Evolutionary conservation across 2,329 filamentous ascomycete genomes (phyloP).

Genomic region (Oidium heveae): DNA sequence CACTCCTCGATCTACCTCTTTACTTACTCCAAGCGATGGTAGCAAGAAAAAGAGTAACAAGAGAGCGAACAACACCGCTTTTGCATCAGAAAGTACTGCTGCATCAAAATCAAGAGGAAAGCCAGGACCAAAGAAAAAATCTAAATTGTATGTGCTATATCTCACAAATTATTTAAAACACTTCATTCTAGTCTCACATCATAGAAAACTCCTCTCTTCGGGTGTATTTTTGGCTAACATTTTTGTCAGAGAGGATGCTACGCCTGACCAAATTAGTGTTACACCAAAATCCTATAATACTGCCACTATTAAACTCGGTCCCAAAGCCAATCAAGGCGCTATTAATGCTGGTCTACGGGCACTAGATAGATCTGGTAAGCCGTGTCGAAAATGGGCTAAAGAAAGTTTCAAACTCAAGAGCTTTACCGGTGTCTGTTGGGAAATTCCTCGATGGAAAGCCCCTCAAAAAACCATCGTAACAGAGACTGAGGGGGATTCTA

Average conservation of each 20-base stretch:
- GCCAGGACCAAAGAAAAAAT: constrained; percentile 92
- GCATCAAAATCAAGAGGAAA: constrained; percentile 44
- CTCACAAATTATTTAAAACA: too few relatives aligned
- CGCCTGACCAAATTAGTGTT: constrained; percentile 27
- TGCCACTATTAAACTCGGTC: constrained; percentile 47
- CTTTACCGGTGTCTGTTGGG: constrained; percentile 73
- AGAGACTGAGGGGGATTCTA: constrained; percentile 21
- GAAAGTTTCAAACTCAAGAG: constrained; percentile 68
- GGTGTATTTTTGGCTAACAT: constrained; percentile 1
- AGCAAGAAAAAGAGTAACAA: constrained; percentile 54
- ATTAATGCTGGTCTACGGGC: constrained; percentile 93
- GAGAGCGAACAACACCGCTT: constrained; percentile 38
- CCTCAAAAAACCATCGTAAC: constrained; percentile 29
- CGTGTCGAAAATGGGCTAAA: constrained; percentile 76
- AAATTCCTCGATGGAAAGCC: constrained; percentile 59
- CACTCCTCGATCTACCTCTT: constrained; percentile 24
- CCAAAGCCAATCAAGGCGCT: constrained; percentile 87
- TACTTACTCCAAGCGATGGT: constrained; percentile 32
- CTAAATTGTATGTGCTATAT: constrained; percentile 48
- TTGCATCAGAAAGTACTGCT: constrained; percentile 30
- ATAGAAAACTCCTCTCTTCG: neutral
- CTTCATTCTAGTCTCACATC: neutral
- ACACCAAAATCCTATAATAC: constrained; percentile 18
- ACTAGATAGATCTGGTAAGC: constrained; percentile 74
- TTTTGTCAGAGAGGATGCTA: constrained; percentile 30